Conservation (phyloP, 306 rosid species). For the Quillaja saponaria region DNA sequence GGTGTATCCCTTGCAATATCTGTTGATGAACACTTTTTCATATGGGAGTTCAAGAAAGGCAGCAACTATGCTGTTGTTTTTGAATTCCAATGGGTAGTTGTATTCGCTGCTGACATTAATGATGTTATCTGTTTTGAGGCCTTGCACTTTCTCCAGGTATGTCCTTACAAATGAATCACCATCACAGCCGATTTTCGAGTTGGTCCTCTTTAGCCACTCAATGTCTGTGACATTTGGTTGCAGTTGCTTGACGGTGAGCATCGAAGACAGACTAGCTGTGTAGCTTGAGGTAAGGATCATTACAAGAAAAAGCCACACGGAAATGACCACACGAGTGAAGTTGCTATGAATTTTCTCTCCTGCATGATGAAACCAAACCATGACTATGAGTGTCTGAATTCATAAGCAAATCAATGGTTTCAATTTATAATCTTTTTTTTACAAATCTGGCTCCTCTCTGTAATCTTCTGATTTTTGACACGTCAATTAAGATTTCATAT, state of each 20-base stretch:
- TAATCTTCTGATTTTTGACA: no score
- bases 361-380: constrained; percentile 12
- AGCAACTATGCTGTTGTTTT: constrained; percentile 41
- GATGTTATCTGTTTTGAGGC: constrained; percentile 37
- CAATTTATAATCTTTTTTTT: no score
- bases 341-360: constrained; percentile 51
- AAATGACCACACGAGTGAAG: constrained; percentile 52
- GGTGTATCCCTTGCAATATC: constrained; percentile 47
- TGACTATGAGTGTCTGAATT: no score
- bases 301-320: constrained; percentile 62
- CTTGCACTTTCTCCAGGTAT: constrained; percentile 42
- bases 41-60: constrained; percentile 78
- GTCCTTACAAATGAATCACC: constrained; percentile 51
- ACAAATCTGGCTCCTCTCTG: no score
- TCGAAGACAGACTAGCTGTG: constrained; percentile 73
- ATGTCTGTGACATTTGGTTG: constrained; percentile 40
- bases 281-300: constrained; percentile 58
- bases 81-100: constrained; percentile 26
- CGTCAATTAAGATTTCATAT: no score
- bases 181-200: constrained; percentile 57
- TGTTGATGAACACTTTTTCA: constrained; percentile 46
- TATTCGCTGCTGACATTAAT: constrained; percentile 20
- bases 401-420: no score
- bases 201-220: constrained; percentile 35
- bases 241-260: constrained; percentile 56